These are phyloP conservation scores for Planoprotostelium fungivorum DNA, from an alignment of 78 protist genomes.

Conservation along the genomic window DNA sequence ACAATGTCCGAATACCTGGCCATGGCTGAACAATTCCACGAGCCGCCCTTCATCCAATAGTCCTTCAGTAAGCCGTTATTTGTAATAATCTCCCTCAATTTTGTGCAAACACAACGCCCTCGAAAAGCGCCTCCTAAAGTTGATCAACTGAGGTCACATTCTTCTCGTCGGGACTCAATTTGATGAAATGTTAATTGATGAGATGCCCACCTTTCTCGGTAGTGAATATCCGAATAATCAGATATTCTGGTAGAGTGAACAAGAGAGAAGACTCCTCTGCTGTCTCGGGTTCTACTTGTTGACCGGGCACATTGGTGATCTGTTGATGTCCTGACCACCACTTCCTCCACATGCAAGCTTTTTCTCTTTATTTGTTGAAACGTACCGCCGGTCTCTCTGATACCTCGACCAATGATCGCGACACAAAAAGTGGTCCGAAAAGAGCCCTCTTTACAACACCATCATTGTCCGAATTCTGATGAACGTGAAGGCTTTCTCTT, in stretches of 20 bases:
- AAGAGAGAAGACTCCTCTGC: background rate
- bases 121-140: background rate
- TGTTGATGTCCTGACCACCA: background rate
- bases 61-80: background rate
- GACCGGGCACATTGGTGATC: background rate
- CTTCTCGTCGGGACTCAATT: background rate
- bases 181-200: too few species aligned
- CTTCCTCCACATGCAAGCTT: background rate
- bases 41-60: background rate
- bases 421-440: too few species aligned
- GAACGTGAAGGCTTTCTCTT: too few species aligned
- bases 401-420: too few species aligned
- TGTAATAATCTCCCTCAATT: background rate
- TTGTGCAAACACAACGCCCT: background rate
- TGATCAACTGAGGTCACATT: background rate
- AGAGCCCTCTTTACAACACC: too few species aligned
- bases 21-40: background rate
- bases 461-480: too few species aligned
- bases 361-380: too few species aligned
- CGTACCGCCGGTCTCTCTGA: too few species aligned
- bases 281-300: background rate
- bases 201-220: too few species aligned
- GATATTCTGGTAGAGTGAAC: background rate
- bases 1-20: background rate
- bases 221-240: background rate